phyloP scores from a whole-genome alignment of 2,329 filamentous ascomycete species.

The Septoria linicola region DNA sequence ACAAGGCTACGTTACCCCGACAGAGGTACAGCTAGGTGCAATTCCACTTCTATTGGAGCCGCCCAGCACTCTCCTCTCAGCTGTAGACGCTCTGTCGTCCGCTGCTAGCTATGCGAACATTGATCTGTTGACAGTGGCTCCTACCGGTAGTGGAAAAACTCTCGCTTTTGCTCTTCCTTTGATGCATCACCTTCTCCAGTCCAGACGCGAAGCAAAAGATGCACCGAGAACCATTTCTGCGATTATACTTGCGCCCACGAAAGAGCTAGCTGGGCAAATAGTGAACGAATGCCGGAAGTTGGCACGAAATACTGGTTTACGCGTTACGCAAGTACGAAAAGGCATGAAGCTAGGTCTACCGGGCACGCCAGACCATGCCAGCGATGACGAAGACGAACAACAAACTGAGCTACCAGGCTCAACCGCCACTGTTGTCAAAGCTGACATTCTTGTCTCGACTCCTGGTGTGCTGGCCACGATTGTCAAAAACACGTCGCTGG shows the following conservation, averaged over 20 bases:
- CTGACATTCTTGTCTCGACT: conserved; percentile 78
- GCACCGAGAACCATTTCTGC: conserved; percentile 36
- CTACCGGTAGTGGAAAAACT: conserved; percentile 95
- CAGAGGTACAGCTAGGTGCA: conserved; percentile 87
- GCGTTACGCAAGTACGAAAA: conserved; percentile 79
- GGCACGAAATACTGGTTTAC: conserved; percentile 71
- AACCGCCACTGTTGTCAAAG: conserved; percentile 59
- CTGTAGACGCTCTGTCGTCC: conserved; percentile 34
- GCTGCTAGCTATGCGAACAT: conserved; percentile 40
- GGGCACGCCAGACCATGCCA: conserved; percentile 42
- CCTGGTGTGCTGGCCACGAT: conserved; percentile 76
- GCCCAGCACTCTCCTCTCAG: conserved; percentile 51
- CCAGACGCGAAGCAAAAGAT: conserved; percentile 30
- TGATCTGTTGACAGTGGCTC: conserved; percentile 84
- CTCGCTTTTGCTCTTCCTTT: conserved; percentile 87
- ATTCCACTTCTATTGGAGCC: conserved; percentile 71
- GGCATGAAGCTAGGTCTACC: conserved; percentile 65
- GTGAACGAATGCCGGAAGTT: conserved; percentile 78
- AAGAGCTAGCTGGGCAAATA: conserved; percentile 52
- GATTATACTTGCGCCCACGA: conserved; percentile 51
- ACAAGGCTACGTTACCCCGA: conserved; percentile 86
- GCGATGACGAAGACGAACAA: conserved; percentile 28
- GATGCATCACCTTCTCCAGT: conserved; percentile 66
- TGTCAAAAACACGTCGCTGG: conserved; percentile 53
- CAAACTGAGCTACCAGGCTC: neutral